Evolutionary conservation across 306 rosid species (phyloP).

Genomic region (Cajanus cajan): DNA sequence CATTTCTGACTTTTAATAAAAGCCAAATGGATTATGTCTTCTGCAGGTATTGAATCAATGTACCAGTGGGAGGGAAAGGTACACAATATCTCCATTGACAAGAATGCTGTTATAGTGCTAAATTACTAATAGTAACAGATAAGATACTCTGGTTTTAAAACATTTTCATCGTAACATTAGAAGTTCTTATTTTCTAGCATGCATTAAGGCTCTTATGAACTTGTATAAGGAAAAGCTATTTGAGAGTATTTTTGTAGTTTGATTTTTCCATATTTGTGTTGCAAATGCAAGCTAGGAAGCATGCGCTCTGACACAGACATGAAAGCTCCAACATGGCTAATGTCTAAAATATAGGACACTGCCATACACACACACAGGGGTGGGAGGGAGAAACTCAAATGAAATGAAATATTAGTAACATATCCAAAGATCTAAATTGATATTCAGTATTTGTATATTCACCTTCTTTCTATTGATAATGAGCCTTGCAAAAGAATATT

Average conservation of each 20-base stretch:
- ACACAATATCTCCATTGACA: constrained; percentile 19
- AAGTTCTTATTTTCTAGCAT: neutral
- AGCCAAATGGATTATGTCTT: constrained; percentile 15
- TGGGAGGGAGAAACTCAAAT: neutral
- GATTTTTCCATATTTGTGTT: neutral
- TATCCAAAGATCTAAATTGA: neutral
- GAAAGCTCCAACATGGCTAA: neutral
- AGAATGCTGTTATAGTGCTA: neutral
- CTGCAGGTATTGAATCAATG: constrained; percentile 77
- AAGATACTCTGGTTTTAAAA: neutral
- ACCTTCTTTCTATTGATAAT: neutral
- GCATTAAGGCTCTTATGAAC: neutral
- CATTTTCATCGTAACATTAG: neutral
- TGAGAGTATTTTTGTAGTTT: constrained; percentile 15
- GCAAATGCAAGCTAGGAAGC: neutral
- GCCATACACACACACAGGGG: neutral
- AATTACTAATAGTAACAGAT: neutral
- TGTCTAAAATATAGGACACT: neutral
- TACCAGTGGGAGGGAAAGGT: constrained; percentile 95
- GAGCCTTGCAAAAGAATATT: neutral
- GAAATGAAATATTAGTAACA: neutral
- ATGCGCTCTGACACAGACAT: neutral
- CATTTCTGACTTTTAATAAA: neutral
- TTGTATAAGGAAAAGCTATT: neutral
- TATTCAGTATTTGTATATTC: neutral